Evolutionary conservation across 305 asterid species (phyloP), one percentile per base, ranked within the genome.

Genomic region (Solanum aculeatissimum): DNA sequence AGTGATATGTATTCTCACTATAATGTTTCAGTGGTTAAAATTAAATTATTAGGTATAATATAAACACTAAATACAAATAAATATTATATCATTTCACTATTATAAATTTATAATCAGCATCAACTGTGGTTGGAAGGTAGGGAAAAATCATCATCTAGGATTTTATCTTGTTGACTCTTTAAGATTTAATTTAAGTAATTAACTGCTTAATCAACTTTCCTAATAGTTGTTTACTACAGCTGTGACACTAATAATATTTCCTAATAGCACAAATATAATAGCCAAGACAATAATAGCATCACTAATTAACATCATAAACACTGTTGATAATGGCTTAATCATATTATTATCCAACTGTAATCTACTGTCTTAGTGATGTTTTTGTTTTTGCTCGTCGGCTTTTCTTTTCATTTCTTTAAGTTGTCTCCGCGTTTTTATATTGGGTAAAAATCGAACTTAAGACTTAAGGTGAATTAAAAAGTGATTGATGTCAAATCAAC

Each of bases 121-220:
- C 29, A 38, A 6, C 77, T 69, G 49, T n/a, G 1, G 27, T 57
- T 27, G 27, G n/a, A 83, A 82, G 86, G 55, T 42, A 78, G 83
- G 87, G 68, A 86, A 40, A 86, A 81, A 54, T 79, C 89, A 71
- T 84, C 85, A 84, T 84, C 84, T 86, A 38, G 25, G 85, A 80
- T 89, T 69, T 35, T 90, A 90, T 87, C 85, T 86, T 89, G 89
- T 90, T 89, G 93, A 90, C 90, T 83, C 65, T 57, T 57, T 70
- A 82, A 86, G 90, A 89, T 87, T 88, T 81, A 77, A 32, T 32
- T 32, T 32, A 32, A 32, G 38, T 4, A 58, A 11, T 11, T 70
- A 21, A 84, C 71, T 32, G 16, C 63, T 69, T 19, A 32, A 66
- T 58, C 42, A 19, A 83, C 55, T 83, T 71, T 53, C 49, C 43